phyloP scores from a whole-genome alignment of 495 filamentous ascomycete species.

The Podospora fimiseda region DNA sequence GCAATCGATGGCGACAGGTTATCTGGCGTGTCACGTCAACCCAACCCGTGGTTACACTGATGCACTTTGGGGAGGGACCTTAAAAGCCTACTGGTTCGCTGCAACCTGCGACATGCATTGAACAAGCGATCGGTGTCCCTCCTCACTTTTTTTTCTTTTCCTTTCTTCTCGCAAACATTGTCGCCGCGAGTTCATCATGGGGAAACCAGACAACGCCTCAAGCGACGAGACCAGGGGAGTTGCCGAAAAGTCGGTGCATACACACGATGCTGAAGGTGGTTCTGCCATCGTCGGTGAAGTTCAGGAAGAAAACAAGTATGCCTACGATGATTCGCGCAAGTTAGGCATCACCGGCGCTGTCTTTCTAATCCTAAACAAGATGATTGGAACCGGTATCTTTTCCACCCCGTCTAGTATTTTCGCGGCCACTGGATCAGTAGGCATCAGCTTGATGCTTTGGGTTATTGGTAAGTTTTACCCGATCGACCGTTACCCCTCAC shows the following conservation, averaged over 20 bases:
- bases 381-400: conserved; percentile 53
- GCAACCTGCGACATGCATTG: neutral
- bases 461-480: conserved; percentile 19
- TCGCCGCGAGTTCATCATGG: too few relatives aligned
- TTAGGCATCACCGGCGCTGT: conserved; percentile 47
- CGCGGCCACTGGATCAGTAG: conserved; percentile 42
- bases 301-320: conserved; percentile 34
- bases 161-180: too few relatives aligned
- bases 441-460: conserved; percentile 33
- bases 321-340: conserved; percentile 43
- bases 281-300: conserved; percentile 18
- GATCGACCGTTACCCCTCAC: too few relatives aligned
- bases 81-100: neutral
- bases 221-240: conserved; percentile 7
- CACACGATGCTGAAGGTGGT: conserved; percentile 6
- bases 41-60: neutral
- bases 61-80: neutral
- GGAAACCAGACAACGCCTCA: conserved; percentile 12
- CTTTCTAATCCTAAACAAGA: conserved; percentile 50
- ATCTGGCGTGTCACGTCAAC: too few relatives aligned
- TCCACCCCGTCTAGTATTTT: conserved; percentile 47
- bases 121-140: conserved; percentile 3
- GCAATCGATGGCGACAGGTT: too few relatives aligned
- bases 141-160: neutral
- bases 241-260: neutral